phyloP scores from a whole-genome alignment of 2,329 filamentous ascomycete genomes.

The Colletotrichum tropicicola region DNA sequence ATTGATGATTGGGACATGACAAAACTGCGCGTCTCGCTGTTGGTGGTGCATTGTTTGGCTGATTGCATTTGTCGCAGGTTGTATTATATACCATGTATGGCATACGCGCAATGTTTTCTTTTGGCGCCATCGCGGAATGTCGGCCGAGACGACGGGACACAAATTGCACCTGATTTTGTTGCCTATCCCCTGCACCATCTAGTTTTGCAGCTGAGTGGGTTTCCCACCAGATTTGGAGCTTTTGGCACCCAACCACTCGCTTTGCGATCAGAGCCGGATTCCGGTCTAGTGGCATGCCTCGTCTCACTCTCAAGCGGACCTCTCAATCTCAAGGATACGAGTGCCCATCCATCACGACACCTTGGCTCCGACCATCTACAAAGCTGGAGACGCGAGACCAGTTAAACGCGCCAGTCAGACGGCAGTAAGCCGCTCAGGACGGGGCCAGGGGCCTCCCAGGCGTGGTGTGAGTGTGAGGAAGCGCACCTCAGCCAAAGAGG shows the following conservation, averaged over 20 bases:
- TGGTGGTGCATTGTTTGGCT: conserved; percentile 2
- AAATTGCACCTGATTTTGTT: neutral
- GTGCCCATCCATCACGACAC: no score
- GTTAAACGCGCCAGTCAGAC: conserved; percentile 23
- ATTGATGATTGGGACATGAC: conserved; percentile 42
- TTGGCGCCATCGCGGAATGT: conserved; percentile 17
- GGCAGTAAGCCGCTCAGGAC: conserved; percentile 2
- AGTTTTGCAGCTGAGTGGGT: no score
- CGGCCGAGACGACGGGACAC: neutral
- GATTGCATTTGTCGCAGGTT: conserved; percentile 18
- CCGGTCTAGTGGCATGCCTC: neutral
- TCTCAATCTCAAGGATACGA: conserved; percentile 8
- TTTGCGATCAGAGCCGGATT: no score
- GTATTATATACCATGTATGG: conserved; percentile 11
- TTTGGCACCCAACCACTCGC: no score
- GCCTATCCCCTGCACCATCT: neutral
- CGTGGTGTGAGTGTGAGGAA: neutral
- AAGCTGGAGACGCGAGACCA: no score
- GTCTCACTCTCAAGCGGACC: conserved; percentile 11
- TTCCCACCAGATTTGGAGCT: no score
- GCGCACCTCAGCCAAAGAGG: neutral
- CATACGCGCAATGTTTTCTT: neutral
- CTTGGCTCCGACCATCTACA: no score
- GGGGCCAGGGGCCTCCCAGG: neutral
- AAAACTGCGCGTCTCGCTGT: neutral